Evolutionary conservation across 768 basidiomycete species (phyloP).

Genomic region (Boletus insuetus): DNA sequence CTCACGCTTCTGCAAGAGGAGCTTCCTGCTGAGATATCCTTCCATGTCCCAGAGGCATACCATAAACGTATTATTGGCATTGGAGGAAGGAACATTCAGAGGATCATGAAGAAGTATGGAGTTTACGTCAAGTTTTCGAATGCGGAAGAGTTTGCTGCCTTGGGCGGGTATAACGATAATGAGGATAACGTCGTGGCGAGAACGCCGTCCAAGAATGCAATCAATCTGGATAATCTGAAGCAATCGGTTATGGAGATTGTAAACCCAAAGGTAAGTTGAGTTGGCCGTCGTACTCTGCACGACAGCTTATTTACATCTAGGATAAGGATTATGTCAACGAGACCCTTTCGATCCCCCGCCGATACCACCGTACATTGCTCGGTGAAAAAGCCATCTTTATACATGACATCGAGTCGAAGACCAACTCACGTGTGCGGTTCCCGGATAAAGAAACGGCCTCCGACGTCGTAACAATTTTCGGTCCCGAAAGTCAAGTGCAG

Average conservation of each 20-base stretch:
- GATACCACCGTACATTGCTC: constrained; percentile 91
- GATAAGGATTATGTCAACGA: constrained; percentile 97
- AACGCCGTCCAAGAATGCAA: constrained; percentile 96
- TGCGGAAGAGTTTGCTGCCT: constrained; percentile 91
- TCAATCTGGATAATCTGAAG: constrained; percentile 92
- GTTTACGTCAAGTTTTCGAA: constrained; percentile 99
- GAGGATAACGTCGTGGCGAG: constrained; percentile 99
- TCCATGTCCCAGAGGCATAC: constrained; percentile 97
- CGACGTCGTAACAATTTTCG: constrained; percentile 93
- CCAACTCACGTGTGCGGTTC: constrained; percentile 89
- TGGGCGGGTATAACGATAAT: constrained; percentile 95
- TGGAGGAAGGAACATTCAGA: constrained; percentile 95
- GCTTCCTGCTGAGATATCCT: constrained; percentile 96
- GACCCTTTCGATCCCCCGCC: constrained; percentile 87
- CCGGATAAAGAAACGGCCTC: constrained; percentile 93
- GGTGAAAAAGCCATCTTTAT: constrained; percentile 98
- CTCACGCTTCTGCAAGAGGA: constrained; percentile 92
- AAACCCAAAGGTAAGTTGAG: constrained; percentile 75
- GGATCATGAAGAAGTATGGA: constrained; percentile 99
- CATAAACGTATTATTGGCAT: constrained; percentile 99
- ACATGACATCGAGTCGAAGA: constrained; percentile 94
- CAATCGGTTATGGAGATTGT: constrained; percentile 97
- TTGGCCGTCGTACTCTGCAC: background rate
- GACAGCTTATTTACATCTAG: constrained; percentile 37
- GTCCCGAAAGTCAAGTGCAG: constrained; percentile 94